phyloP scores from a whole-genome alignment of 345 rosid species.

The Clausena lansium region DNA sequence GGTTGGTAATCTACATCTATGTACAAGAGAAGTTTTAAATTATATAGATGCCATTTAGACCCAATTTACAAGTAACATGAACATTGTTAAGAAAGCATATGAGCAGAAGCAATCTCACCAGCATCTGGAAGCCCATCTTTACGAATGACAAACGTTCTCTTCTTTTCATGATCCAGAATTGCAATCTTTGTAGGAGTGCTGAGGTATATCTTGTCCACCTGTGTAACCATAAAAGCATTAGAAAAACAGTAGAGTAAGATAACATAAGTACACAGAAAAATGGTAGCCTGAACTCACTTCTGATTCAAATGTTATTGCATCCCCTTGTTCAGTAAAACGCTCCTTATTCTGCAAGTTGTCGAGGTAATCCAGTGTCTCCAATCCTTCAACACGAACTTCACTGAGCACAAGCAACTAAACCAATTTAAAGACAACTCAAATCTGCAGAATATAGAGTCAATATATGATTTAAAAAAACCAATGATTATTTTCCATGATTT shows the following conservation, averaged over 20 bases:
- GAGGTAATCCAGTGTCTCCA: slow-evolving; percentile 89
- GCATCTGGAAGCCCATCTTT: slow-evolving; percentile 98
- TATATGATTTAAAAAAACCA: background rate
- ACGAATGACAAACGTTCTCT: slow-evolving; percentile 88
- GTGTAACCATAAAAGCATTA: slow-evolving; percentile 14
- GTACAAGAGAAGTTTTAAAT: background rate
- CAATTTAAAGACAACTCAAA: slow-evolving; percentile 2
- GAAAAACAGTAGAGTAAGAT: slow-evolving; percentile 1
- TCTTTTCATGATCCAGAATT: slow-evolving; percentile 89
- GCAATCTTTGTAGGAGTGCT: slow-evolving; percentile 92
- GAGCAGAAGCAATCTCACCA: slow-evolving; percentile 46
- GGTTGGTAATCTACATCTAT: background rate
- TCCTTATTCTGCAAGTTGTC: slow-evolving; percentile 84
- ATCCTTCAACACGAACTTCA: slow-evolving; percentile 95
- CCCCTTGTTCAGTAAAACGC: slow-evolving; percentile 91
- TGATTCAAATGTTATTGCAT: slow-evolving; percentile 90
- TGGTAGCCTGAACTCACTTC: slow-evolving; percentile 50
- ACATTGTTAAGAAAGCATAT: background rate
- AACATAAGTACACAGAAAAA: background rate
- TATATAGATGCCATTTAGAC: background rate
- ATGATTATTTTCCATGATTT: background rate
- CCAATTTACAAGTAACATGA: background rate
- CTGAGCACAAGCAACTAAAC: slow-evolving; percentile 44
- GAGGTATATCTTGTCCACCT: slow-evolving; percentile 82
- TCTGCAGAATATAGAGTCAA: background rate